Conservation (phyloP, 495 filamentous ascomycete species). For the Delitschia confertaspora region DNA sequence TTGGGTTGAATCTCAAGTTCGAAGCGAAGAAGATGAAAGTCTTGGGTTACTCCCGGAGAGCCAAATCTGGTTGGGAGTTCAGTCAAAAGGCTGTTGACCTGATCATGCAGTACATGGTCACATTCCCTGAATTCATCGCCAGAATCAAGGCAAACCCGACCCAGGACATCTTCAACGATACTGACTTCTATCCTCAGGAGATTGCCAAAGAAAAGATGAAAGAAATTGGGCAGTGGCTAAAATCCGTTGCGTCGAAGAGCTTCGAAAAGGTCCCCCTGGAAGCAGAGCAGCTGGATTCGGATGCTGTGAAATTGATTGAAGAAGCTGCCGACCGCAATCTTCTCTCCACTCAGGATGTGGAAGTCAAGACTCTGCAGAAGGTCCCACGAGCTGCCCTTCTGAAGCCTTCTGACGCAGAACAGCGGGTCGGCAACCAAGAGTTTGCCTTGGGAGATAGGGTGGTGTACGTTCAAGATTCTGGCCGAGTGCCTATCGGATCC, state of each 20-base stretch:
- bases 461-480: conserved; percentile 85
- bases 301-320: conserved; percentile 75
- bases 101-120: conserved; percentile 79
- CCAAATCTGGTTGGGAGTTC: conserved; percentile 85
- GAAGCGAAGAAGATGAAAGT: conserved; percentile 93
- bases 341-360: conserved; percentile 44
- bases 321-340: conserved; percentile 55
- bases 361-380: conserved; percentile 54
- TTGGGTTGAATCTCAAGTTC: conserved; percentile 95
- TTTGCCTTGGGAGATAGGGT: conserved; percentile 85
- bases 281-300: conserved; percentile 89
- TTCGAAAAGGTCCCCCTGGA: conserved; percentile 92
- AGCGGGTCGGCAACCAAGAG: conserved; percentile 73
- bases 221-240: conserved; percentile 88
- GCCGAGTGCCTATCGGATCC: conserved; percentile 88
- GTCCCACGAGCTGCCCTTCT: conserved; percentile 82
- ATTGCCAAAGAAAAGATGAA: conserved; percentile 64
- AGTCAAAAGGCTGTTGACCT: conserved; percentile 74
- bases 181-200: conserved; percentile 73
- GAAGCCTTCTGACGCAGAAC: conserved; percentile 84
- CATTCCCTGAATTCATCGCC: conserved; percentile 90
- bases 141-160: conserved; percentile 70
- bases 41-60: conserved; percentile 83
- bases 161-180: conserved; percentile 64
- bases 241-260: conserved; percentile 74